Evolutionary conservation across 768 basidiomycete species (phyloP).

Genomic region (Mycena maculata): DNA sequence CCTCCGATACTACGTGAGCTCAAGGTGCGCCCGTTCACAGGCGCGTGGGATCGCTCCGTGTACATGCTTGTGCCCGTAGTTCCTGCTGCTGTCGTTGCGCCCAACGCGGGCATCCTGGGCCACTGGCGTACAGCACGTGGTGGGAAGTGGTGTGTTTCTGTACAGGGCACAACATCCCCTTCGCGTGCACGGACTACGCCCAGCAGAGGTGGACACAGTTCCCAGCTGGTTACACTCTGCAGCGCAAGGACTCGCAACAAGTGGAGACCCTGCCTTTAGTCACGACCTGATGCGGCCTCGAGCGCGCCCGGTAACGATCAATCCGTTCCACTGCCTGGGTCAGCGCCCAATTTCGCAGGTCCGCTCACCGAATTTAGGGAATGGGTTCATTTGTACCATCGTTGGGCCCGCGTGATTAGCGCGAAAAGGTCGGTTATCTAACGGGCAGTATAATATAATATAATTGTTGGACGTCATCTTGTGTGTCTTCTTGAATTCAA

Average conservation of each 20-base stretch:
- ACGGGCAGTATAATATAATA: too few species aligned
- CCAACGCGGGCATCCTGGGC: conserved; percentile 54
- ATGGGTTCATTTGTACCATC: conserved; percentile 13
- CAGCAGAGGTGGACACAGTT: conserved; percentile 26
- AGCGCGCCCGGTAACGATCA: conserved; percentile 2
- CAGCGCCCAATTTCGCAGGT: conserved; percentile 16
- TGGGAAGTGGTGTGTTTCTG: conserved; percentile 40
- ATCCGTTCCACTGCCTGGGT: conserved; percentile 12
- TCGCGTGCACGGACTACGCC: conserved; percentile 29
- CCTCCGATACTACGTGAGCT: conserved; percentile 42
- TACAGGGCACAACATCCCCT: conserved; percentile 19
- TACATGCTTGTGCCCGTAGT: conserved; percentile 34
- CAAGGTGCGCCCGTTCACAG: conserved; percentile 28
- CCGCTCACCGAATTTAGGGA: conserved; percentile 10
- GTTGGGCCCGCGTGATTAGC: neutral
- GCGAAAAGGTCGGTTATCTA: too few species aligned
- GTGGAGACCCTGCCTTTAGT: neutral
- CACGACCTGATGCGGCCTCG: neutral
- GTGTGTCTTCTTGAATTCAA: too few species aligned
- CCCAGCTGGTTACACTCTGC: neutral
- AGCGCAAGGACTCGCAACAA: neutral
- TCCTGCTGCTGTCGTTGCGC: conserved; percentile 54
- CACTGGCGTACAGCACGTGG: conserved; percentile 51
- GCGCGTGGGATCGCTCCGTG: conserved; percentile 27
- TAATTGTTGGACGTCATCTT: too few species aligned